phyloP scores from a whole-genome alignment of 495 filamentous ascomycete genomes.

The Platismatia glauca region DNA sequence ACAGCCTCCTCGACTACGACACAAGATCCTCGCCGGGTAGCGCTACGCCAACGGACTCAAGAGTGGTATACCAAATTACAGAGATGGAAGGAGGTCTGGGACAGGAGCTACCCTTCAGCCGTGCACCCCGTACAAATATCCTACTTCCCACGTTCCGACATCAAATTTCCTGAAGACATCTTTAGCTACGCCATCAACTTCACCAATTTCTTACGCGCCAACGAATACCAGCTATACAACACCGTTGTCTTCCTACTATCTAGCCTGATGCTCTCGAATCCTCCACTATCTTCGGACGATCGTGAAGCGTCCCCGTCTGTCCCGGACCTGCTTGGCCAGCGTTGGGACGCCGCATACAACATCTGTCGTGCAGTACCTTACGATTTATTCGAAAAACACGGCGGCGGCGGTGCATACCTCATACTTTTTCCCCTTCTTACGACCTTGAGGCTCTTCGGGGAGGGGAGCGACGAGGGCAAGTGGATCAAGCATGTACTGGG shows the following conservation, averaged over 20 bases:
- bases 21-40: neutral
- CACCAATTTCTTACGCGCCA: constrained; percentile 1
- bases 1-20: neutral
- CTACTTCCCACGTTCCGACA: neutral
- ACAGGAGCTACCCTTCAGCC: neutral
- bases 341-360: constrained; percentile 2
- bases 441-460: constrained; percentile 1
- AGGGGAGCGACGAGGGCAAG: neutral
- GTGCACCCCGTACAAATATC: neutral
- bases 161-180: constrained; percentile 1
- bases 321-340: neutral
- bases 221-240: constrained; percentile 9
- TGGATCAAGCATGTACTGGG: constrained; percentile 10
- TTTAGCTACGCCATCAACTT: constrained; percentile 6
- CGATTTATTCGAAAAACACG: constrained; percentile 15
- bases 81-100: constrained; percentile 8
- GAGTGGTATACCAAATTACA: neutral
- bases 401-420: constrained; percentile 8
- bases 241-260: constrained; percentile 4
- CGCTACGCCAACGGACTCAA: neutral
- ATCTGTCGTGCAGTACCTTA: constrained; percentile 15
- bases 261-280: neutral
- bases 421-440: constrained; percentile 9
- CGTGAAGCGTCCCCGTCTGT: neutral
- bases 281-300: neutral